Conservation (phyloP, 306 rosid species). For the Cucurbita pepo region DNA sequence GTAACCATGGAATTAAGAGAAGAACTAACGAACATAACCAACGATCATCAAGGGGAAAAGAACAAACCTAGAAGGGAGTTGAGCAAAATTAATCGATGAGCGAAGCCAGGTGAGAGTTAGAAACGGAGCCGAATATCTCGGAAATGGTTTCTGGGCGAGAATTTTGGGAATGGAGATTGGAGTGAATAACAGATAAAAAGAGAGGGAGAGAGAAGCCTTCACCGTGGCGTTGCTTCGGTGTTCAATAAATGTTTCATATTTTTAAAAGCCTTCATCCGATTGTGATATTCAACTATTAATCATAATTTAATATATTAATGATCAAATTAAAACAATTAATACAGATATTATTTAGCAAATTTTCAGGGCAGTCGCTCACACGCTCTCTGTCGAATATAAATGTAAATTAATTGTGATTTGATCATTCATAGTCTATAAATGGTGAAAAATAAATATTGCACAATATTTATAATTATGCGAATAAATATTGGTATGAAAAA, state of each 20-base stretch:
- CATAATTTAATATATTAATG: not conserved
- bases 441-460: too few relatives aligned
- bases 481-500: too few relatives aligned
- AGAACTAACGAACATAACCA: not conserved
- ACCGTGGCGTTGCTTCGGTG: constrained; percentile 4
- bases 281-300: not conserved
- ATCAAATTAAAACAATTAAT: not conserved
- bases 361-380: not conserved
- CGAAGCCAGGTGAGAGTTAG: not conserved
- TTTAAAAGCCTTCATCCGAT: not conserved
- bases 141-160: not conserved
- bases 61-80: not conserved
- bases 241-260: not conserved
- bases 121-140: not conserved
- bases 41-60: not conserved
- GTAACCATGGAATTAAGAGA: not conserved
- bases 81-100: not conserved
- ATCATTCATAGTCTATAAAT: too few relatives aligned
- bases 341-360: not conserved
- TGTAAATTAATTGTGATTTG: too few relatives aligned
- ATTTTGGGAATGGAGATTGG: not conserved
- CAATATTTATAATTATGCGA: too few relatives aligned
- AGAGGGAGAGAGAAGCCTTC: not conserved
- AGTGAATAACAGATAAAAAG: not conserved
- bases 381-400: not conserved